Conservation (phyloP, 306 rosid genomes). For the Lathyrus aphaca region DNA sequence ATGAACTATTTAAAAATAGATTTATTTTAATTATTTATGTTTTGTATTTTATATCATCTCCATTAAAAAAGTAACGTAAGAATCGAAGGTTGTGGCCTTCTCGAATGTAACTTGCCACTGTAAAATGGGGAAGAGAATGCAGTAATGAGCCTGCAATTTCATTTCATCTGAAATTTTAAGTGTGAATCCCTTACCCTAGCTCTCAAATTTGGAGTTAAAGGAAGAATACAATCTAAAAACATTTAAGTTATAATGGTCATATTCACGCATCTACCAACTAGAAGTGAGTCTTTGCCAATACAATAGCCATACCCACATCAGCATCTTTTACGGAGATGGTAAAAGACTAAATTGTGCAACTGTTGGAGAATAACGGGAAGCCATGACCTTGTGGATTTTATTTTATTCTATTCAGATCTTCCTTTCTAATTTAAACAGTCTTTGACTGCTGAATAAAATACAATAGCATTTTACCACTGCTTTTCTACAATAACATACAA, state of each 20-base stretch:
- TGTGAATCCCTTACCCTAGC: neutral
- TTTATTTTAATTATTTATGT: neutral
- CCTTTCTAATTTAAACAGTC: neutral
- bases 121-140: too few species aligned
- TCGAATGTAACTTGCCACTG: too few species aligned
- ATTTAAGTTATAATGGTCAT: neutral
- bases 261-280: neutral
- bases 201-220: neutral
- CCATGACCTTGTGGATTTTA: neutral
- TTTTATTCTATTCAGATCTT: conserved; percentile 4
- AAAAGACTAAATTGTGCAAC: neutral
- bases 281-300: neutral
- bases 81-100: neutral
- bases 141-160: too few species aligned
- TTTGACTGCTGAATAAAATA: neutral
- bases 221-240: too few species aligned
- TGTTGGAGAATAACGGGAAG: neutral
- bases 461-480: neutral
- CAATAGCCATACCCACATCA: neutral
- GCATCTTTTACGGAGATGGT: neutral
- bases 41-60: neutral
- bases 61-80: neutral
- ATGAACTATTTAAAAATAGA: conserved; percentile 6
- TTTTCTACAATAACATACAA: neutral
- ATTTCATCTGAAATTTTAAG: neutral